Evolutionary conservation across 768 basidiomycete genomes (phyloP), one percentile per base, ranked within the genome.

Genomic region (Chalciporus piperatus): DNA sequence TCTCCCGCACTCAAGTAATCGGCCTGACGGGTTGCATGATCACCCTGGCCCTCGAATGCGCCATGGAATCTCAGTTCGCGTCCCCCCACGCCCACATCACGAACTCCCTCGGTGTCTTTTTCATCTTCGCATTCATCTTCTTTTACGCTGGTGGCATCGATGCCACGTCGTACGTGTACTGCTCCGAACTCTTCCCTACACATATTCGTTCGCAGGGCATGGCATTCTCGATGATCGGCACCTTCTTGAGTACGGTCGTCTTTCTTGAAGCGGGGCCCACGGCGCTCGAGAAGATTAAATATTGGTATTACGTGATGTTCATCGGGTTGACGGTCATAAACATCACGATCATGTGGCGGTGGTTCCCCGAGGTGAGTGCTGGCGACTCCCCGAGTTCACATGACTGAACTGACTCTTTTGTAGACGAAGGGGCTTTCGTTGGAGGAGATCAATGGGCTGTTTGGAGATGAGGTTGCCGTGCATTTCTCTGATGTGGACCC

Each of bases 361-460:
- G 40, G 30, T 44, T 38, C 7, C 17, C 52, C 3, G 42, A 45
- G 48, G 52, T 53, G 35, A 9, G 33, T 12, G 30, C n/a, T n/a
- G n/a, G n/a, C 11, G 30, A 32, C 30, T 32, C 7, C 30, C 11
- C 30, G 30, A 32, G 30, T 10, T 4, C 7, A 32, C 3, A 32
- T 13, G 11, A 13, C 6, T 32, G 11, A 12, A 10, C 4, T 12
- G 30, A 32, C 13, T 3, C 10, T 32, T 19, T 17, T 25, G 7
- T 23, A 27, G 27, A 41, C 40, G 10, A 41, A 41, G 14, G 40
- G 40, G 10, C 25, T 52, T 13, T 52, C 51, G 11, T 45, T 52
- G 25, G 51, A 52, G 23, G 50, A 52, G 14, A 52, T 47, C 16
- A 52, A 41, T 32, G 40, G 23, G 10, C 17, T 22, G 19, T 52